phyloP scores from a whole-genome alignment of 257 asterid species.

The Paulownia fortunei region DNA sequence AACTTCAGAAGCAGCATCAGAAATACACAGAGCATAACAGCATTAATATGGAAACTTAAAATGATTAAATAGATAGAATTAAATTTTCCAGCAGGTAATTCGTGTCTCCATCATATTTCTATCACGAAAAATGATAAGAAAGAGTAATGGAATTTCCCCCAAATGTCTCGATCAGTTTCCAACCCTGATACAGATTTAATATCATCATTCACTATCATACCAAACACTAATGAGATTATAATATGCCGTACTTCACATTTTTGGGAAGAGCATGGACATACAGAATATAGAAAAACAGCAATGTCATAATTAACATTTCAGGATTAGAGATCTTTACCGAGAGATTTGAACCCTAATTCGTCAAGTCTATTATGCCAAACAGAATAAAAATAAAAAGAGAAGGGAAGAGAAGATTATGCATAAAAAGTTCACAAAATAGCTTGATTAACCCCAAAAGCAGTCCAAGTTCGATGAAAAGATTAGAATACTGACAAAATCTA shows the following conservation, averaged over 20 bases:
- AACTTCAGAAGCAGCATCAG: not conserved
- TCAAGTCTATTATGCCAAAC: not conserved
- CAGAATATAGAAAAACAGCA: not conserved
- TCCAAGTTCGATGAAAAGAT: not conserved
- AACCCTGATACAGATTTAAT: not conserved
- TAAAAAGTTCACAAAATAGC: slow-evolving; percentile 1
- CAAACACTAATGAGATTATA: not conserved
- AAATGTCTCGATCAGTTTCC: not conserved
- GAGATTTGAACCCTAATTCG: not conserved
- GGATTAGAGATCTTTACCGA: not conserved
- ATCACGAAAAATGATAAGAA: not conserved
- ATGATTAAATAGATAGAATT: not conserved
- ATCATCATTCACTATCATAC: not conserved
- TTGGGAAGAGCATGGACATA: not conserved
- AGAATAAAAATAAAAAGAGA: not conserved
- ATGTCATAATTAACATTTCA: slow-evolving; percentile 1
- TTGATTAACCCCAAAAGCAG: slow-evolving; percentile 3
- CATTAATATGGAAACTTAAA: not conserved
- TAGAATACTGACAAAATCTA: not conserved
- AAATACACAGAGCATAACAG: not conserved
- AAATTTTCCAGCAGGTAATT: not conserved
- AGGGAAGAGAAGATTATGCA: not conserved
- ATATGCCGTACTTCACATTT: not conserved
- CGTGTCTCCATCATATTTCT: not conserved
- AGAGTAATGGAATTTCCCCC: not conserved